Conservation (phyloP, 495 filamentous ascomycete genomes). For the Penicillium goetzii region DNA sequence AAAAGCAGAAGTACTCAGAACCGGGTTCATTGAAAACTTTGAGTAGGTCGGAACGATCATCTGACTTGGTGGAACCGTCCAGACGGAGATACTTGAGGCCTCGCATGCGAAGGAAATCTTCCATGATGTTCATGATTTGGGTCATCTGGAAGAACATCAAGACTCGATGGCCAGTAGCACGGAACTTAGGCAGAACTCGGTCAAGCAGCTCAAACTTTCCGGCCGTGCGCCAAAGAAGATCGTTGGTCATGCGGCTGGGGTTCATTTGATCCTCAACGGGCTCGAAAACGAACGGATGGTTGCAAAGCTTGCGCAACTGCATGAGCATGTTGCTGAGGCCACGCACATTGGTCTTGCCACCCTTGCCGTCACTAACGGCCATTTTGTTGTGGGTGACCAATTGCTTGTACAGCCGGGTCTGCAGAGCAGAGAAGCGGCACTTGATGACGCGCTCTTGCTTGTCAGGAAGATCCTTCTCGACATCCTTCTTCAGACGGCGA, state of each 20-base stretch:
- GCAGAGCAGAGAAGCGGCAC: conserved; percentile 94
- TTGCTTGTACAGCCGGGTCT: conserved; percentile 92
- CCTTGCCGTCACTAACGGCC: conserved; percentile 91
- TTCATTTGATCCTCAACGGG: conserved; percentile 99
- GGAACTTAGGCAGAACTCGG: conserved; percentile 90
- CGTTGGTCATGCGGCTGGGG: conserved; percentile 81
- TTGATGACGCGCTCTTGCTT: conserved; percentile 99
- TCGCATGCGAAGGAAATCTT: conserved; percentile 88
- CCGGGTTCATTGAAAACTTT: conserved; percentile 84
- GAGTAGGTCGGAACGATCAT: conserved; percentile 91
- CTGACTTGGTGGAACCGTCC: conserved; percentile 95
- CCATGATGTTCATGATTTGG: conserved; percentile 99
- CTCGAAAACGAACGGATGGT: conserved; percentile 98
- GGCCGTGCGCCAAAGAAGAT: conserved; percentile 91
- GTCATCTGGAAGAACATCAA: conserved; percentile 99
- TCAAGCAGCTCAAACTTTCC: conserved; percentile 98
- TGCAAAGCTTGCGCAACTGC: conserved; percentile 98
- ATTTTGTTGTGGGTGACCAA: conserved; percentile 94
- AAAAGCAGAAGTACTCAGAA: conserved; percentile 95
- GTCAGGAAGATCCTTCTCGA: conserved; percentile 97
- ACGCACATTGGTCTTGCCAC: conserved; percentile 91
- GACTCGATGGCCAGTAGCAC: conserved; percentile 84
- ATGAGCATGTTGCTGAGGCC: conserved; percentile 99
- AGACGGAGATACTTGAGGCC: conserved; percentile 85
- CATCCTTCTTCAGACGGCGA: conserved; percentile 97